These are phyloP conservation scores for Strobilomyces dryophilus DNA, from an alignment of 768 basidiomycete species.

Conservation along the genomic window DNA sequence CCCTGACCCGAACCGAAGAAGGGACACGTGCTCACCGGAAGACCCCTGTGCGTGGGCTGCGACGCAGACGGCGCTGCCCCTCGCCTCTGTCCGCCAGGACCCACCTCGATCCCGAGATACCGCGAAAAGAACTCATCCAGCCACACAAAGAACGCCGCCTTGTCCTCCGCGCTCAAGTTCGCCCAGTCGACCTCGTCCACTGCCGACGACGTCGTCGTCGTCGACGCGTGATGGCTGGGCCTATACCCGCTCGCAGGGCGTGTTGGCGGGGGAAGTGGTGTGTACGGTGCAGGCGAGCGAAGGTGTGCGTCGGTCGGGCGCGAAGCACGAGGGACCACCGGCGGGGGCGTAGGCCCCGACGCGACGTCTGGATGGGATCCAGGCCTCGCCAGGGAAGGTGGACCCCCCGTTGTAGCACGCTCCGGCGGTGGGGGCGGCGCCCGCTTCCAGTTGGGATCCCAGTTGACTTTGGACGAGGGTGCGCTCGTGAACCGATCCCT, in stretches of 20 bases:
- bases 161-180: slow-evolving; percentile 63
- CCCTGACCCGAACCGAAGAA: not conserved
- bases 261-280: slow-evolving; percentile 26
- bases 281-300: slow-evolving; percentile 6
- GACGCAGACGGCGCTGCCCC: not conserved
- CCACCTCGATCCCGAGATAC: slow-evolving; percentile 29
- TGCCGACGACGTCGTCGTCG: not conserved
- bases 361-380: not conserved
- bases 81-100: slow-evolving; percentile 4
- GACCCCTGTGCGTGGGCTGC: not conserved
- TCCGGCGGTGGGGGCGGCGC: slow-evolving; percentile 38
- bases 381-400: too few relatives aligned
- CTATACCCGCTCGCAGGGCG: slow-evolving; percentile 26
- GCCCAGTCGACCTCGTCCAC: slow-evolving; percentile 56
- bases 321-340: slow-evolving; percentile 8
- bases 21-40: slow-evolving; percentile 18
- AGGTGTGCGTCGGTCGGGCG: slow-evolving; percentile 6
- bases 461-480: slow-evolving; percentile 58
- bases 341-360: slow-evolving; percentile 5
- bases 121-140: slow-evolving; percentile 76
- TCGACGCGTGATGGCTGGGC: slow-evolving; percentile 5
- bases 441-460: slow-evolving; percentile 54
- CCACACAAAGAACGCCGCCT: slow-evolving; percentile 71
- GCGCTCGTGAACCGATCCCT: slow-evolving; percentile 54
- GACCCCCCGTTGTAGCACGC: too few relatives aligned